phyloP scores from a whole-genome alignment of 73 alveolate genomes.

The Paramecium octaurelia region DNA sequence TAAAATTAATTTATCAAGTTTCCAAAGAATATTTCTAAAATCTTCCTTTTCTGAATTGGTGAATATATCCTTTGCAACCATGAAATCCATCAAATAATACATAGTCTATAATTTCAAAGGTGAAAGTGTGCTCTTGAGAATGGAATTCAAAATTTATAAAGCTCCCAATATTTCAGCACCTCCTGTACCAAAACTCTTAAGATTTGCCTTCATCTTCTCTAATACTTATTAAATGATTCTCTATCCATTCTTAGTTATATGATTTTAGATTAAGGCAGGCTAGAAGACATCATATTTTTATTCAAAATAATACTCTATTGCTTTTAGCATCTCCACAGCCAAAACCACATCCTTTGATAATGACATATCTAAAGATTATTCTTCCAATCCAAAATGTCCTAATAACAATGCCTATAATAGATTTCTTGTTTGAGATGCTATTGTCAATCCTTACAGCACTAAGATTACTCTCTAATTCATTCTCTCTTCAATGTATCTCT shows the following conservation, averaged over 20 bases:
- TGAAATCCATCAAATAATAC: conserved; percentile 6
- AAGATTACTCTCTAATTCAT: conserved; percentile 42
- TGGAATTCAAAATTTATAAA: neutral
- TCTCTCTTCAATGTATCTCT: conserved; percentile 36
- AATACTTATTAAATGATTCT: neutral
- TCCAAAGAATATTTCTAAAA: conserved; percentile 38
- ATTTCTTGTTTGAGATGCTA: conserved; percentile 7
- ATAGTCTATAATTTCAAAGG: conserved; percentile 42
- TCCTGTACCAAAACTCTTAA: conserved; percentile 39
- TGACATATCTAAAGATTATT: neutral
- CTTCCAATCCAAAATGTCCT: conserved; percentile 47
- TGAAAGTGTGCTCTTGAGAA: neutral
- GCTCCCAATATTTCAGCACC: conserved; percentile 34
- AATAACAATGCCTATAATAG: neutral
- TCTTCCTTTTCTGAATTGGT: conserved; percentile 3
- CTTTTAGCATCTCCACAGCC: conserved; percentile 38
- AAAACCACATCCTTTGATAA: conserved; percentile 26
- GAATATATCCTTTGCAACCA: conserved; percentile 26
- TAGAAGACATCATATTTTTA: conserved; percentile 24
- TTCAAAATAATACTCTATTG: conserved; percentile 17
- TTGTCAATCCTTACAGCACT: neutral
- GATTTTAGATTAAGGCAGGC: conserved; percentile 44
- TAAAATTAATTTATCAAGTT: conserved; percentile 41
- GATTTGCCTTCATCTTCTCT: neutral
- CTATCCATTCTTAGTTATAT: neutral